phyloP scores from a whole-genome alignment of 106 monocot genomes.

The Chionographis japonica region DNA sequence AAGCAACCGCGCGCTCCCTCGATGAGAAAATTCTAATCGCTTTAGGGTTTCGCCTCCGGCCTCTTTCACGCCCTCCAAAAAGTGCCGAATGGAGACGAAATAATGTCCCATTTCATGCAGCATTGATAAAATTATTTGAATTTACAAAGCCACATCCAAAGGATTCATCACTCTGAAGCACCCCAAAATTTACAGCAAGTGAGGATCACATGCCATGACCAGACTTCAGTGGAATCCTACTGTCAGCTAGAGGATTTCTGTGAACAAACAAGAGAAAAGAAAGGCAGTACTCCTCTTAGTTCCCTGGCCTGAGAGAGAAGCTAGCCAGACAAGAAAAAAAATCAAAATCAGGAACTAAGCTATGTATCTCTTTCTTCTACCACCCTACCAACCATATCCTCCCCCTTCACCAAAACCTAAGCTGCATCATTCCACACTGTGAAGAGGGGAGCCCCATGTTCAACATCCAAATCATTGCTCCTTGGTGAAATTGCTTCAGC shows the following conservation, averaged over 20 bases:
- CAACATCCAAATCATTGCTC: constrained; percentile 15
- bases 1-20: too few species aligned
- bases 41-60: too few species aligned
- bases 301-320: background rate
- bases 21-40: too few species aligned
- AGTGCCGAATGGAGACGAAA: too few species aligned
- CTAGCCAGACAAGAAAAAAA: background rate
- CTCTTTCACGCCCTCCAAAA: too few species aligned
- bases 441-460: constrained; percentile 41
- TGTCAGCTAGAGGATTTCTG: background rate
- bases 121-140: constrained; percentile 1
- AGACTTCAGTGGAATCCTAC: constrained; percentile 6
- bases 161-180: constrained; percentile 6
- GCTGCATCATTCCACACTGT: constrained; percentile 51
- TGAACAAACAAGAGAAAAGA: background rate
- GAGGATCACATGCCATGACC: constrained; percentile 6
- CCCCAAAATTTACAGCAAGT: constrained; percentile 13
- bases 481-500: constrained; percentile 6
- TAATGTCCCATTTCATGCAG: background rate
- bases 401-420: background rate
- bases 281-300: background rate
- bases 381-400: background rate
- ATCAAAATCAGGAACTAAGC: constrained; percentile 3
- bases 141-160: constrained; percentile 6
- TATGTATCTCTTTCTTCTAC: background rate